phyloP scores from a whole-genome alignment of 2,329 filamentous ascomycete species.

The Sporothrix protearum region DNA sequence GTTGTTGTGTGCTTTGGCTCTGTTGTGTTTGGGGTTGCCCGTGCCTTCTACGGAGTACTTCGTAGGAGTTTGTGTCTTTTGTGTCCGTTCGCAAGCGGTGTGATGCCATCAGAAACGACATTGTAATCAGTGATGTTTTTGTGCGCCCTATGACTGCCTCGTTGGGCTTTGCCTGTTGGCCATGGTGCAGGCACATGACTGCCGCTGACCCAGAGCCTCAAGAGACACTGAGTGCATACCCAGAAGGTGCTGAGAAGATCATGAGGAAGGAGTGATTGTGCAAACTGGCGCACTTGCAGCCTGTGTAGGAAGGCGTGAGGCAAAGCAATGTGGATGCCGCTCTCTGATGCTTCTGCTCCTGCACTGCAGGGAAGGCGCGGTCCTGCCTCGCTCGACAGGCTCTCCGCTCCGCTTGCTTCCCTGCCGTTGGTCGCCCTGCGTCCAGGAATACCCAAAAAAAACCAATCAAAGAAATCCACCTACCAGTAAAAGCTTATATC shows the following conservation, averaged over 20 bases:
- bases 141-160: neutral
- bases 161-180: neutral
- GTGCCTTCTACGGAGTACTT: too few species aligned
- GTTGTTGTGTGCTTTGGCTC: neutral
- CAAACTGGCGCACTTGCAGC: neutral
- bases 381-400: neutral
- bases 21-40: neutral
- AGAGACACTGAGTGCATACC: neutral
- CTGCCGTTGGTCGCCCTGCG: neutral
- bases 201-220: neutral
- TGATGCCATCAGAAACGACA: neutral
- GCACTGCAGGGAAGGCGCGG: constrained; percentile 9
- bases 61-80: too few species aligned
- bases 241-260: neutral
- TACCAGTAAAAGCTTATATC: constrained; percentile 24
- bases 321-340: neutral
- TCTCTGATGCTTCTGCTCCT: neutral
- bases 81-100: neutral
- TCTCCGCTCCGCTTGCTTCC: neutral
- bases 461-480: constrained; percentile 9
- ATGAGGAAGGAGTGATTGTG: neutral
- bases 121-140: neutral
- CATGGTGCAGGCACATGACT: neutral
- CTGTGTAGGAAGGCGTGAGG: neutral
- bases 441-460: neutral